phyloP scores from a whole-genome alignment of 148 eudicot species.

The Diospyros kaki region DNA sequence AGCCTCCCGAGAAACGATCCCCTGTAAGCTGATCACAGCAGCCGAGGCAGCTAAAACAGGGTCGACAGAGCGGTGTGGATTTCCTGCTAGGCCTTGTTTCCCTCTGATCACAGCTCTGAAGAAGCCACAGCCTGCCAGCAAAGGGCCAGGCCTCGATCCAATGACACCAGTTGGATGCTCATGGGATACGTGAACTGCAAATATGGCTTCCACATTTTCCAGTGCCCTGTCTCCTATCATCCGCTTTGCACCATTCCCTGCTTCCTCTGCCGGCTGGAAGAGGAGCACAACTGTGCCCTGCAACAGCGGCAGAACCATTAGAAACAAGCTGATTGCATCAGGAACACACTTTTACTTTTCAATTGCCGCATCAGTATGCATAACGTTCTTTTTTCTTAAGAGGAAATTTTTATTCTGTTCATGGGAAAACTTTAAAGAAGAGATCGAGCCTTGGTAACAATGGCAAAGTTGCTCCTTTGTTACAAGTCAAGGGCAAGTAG shows the following conservation, averaged over 20 bases:
- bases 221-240: conserved; percentile 73
- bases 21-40: conserved; percentile 69
- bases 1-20: conserved; percentile 75
- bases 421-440: no score
- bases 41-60: conserved; percentile 72
- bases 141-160: conserved; percentile 72
- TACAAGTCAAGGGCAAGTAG: no score
- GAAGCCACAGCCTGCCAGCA: conserved; percentile 75
- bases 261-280: conserved; percentile 87
- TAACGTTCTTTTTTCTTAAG: no score
- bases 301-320: neutral
- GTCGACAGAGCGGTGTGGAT: conserved; percentile 27
- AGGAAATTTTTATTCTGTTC: no score
- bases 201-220: conserved; percentile 69
- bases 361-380: no score
- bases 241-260: conserved; percentile 70
- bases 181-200: conserved; percentile 59
- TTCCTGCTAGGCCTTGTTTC: conserved; percentile 17
- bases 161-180: conserved; percentile 42
- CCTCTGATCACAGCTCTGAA: conserved; percentile 58
- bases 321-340: no score
- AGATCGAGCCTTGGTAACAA: no score
- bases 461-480: no score
- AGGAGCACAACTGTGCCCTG: conserved; percentile 69
- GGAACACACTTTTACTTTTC: no score